Evolutionary conservation across 202 grass and related monocot species (phyloP).

Genomic region (Elaeis oleifera): DNA sequence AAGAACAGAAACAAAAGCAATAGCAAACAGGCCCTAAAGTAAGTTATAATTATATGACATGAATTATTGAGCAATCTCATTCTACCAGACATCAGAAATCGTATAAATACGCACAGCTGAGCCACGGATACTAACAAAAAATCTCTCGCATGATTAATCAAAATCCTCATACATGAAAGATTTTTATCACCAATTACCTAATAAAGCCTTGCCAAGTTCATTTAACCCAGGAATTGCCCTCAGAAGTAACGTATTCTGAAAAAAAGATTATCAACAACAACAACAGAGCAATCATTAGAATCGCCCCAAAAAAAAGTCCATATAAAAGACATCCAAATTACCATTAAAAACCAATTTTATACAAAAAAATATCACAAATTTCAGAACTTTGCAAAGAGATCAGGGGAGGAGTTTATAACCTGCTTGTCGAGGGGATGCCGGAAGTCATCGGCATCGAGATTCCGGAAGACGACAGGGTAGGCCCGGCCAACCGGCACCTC

Average conservation of each 20-base stretch:
- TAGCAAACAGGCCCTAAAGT: too few species aligned
- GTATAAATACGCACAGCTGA: too few species aligned
- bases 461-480: slow-evolving; percentile 20
- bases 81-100: too few species aligned
- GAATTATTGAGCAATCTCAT: too few species aligned
- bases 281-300: slow-evolving; percentile 1
- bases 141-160: background rate
- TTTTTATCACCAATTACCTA: slow-evolving; percentile 34
- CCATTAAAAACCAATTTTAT: background rate
- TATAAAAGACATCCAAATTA: background rate
- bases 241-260: slow-evolving; percentile 79
- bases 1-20: too few species aligned
- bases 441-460: slow-evolving; percentile 83
- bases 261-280: slow-evolving; percentile 8
- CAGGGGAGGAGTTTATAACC: slow-evolving; percentile 1
- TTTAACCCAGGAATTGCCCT: slow-evolving; percentile 75
- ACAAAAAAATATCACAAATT: background rate
- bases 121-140: background rate
- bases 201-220: slow-evolving; percentile 73
- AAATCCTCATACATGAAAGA: background rate
- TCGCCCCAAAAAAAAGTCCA: background rate
- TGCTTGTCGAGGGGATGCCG: slow-evolving; percentile 91
- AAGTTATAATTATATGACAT: too few species aligned
- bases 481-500: slow-evolving; percentile 23
- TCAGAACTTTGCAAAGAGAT: background rate